Conservation (phyloP, 1,284 basidiomycete genomes). For the Bondarzewia mesenterica region DNA sequence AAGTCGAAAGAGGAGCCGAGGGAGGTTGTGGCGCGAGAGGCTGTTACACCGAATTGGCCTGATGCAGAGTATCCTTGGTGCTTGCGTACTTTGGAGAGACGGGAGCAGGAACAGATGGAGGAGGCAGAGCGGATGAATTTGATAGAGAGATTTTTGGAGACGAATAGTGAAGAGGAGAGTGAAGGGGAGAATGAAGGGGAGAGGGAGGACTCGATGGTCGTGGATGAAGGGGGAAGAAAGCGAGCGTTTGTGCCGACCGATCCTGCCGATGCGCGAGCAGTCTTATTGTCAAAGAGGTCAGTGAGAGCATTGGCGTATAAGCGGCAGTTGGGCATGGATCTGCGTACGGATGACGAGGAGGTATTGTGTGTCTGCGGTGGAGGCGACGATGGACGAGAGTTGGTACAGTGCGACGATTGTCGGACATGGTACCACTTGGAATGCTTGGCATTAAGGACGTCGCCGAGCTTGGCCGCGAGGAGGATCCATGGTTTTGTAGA, state of each 20-base stretch:
- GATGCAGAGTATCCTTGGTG: slow-evolving; percentile 72
- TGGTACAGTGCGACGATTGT: slow-evolving; percentile 74
- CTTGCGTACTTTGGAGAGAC: slow-evolving; percentile 44
- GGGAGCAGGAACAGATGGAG: slow-evolving; percentile 40
- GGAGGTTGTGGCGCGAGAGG: not conserved
- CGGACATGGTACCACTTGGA: slow-evolving; percentile 69
- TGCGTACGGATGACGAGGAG: slow-evolving; percentile 23
- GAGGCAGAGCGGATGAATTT: slow-evolving; percentile 49
- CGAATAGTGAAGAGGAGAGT: slow-evolving; percentile 49
- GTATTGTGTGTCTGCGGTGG: slow-evolving; percentile 59
- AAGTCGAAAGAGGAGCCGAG: slow-evolving; percentile 3
- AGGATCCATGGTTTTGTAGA: slow-evolving; percentile 68
- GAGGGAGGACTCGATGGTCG: slow-evolving; percentile 23
- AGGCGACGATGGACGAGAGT: slow-evolving; percentile 53
- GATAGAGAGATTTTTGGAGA: slow-evolving; percentile 52
- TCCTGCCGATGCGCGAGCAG: slow-evolving; percentile 64
- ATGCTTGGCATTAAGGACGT: slow-evolving; percentile 59
- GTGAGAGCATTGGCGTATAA: slow-evolving; percentile 52
- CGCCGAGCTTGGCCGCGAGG: slow-evolving; percentile 59
- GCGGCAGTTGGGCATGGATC: slow-evolving; percentile 14
- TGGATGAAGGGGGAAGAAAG: slow-evolving; percentile 21
- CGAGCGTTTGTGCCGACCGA: slow-evolving; percentile 43
- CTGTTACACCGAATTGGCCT: slow-evolving; percentile 58
- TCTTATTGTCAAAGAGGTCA: slow-evolving; percentile 59
- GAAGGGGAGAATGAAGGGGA: slow-evolving; percentile 21